Evolutionary conservation across 2,329 filamentous ascomycete species (phyloP), one percentile per base, ranked within the genome.

Genomic region (Aureobasidium vineae): DNA sequence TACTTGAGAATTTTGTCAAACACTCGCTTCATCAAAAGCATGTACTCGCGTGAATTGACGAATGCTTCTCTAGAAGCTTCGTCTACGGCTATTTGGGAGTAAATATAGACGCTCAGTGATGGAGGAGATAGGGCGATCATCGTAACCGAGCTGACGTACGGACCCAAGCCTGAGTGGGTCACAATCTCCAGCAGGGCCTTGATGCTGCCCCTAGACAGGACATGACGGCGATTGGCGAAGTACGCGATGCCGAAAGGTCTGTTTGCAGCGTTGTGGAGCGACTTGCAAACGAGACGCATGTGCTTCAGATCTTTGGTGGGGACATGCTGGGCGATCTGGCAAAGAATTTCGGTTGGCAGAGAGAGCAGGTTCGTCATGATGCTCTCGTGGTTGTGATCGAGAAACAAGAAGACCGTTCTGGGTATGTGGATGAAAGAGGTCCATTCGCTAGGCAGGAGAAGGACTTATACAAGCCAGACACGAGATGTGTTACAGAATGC

Each of bases 271-370:
- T 45, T 5, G n/a, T 23, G 10, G 19, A 64, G 49, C 38, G 26
- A 33, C n/a, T 56, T 64, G 61, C 26, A 64, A 4, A n/a, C 28
- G 26, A 64, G 61, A 54, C 49, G 61, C 50, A 64, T 53, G 40
- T 23, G n/a, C 15, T 15, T 5, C 7, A 64, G 23, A 33, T 41
- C 49, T 19, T 19, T 1, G 23, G 16, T 13, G 26, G 41, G 38
- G 2, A 38, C 21, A 23, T 33, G 13, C 16, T 54, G 16, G 23
- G 49, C 49, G 23, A 64, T 56, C 15, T 33, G 23, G 26, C 40
- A 53, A 36, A 64, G 61, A 2, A 64, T 31, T 38, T 54, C 61
- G 11, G 49, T 54, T n/a, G 61, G 61, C 1, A 64, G 49, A 26
- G 31, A 19, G 16, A 23, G 19, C 11, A 64, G 21, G 11, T 36